Conservation (phyloP, 2,329 filamentous ascomycete genomes). For the Aspergillus hortae region DNA sequence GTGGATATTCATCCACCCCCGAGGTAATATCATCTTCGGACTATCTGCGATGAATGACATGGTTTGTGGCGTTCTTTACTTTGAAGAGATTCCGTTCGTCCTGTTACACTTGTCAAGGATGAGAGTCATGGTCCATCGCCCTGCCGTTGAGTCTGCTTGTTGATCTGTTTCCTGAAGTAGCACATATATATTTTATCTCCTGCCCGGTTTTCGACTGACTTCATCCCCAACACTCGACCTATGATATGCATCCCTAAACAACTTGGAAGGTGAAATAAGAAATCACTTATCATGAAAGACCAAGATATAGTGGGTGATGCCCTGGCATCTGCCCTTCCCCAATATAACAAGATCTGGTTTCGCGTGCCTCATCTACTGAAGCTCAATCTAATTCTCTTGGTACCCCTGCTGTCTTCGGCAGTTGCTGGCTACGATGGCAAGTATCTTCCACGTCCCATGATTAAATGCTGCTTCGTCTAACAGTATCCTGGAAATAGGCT, state of each 20-base stretch:
- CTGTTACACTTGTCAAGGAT: neutral
- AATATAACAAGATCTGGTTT: slow-evolving; percentile 42
- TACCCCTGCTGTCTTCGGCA: slow-evolving; percentile 43
- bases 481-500: slow-evolving; percentile 17
- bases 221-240: neutral
- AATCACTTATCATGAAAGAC: slow-evolving; percentile 13
- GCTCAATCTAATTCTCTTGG: slow-evolving; percentile 44
- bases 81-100: neutral
- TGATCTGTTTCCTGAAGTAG: neutral
- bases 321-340: slow-evolving; percentile 36
- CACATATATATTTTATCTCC: neutral
- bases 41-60: too few relatives aligned
- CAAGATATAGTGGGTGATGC: slow-evolving; percentile 25
- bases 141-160: neutral
- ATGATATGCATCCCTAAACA: neutral
- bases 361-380: slow-evolving; percentile 40
- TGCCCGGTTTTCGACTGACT: neutral
- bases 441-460: neutral
- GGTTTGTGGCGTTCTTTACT: neutral
- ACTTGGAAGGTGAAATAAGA: neutral
- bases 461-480: neutral
- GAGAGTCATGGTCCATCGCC: too few relatives aligned
- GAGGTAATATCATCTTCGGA: too few relatives aligned
- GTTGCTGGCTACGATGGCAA: slow-evolving; percentile 46
- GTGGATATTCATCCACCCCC: too few relatives aligned